Percentiles rank a stretch among this genome's conserved stretches.
These are phyloP conservation scores for Wallacemonas sp. DNA, from an alignment of 208 protist genomes.

Conservation along the genomic window DNA sequence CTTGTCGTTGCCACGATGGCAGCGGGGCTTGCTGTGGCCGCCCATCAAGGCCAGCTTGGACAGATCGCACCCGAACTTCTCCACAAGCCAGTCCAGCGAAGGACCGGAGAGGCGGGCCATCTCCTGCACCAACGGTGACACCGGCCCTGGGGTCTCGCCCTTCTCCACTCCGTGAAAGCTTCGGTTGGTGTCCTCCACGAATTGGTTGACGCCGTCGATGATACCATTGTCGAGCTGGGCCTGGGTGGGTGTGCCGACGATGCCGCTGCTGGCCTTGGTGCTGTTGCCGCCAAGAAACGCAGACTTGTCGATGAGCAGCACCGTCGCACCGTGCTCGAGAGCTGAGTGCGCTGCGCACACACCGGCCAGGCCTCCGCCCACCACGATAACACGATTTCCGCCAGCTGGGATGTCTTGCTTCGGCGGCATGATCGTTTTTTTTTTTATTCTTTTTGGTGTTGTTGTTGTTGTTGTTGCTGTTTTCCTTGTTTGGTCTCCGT, in stretches of 20 bases:
- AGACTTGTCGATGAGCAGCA: conserved; percentile 90
- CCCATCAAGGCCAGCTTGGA: conserved; percentile 67
- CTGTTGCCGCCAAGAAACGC: conserved; percentile 79
- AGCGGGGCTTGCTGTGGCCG: conserved; percentile 81
- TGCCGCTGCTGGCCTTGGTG: conserved; percentile 93
- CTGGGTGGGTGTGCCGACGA: conserved; percentile 81
- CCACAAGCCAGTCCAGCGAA: conserved; percentile 70
- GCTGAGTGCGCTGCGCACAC: conserved; percentile 50
- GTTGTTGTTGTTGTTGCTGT: background rate
- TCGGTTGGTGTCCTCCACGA: conserved; percentile 56
- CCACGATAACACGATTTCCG: conserved; percentile 47
- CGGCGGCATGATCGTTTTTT: background rate
- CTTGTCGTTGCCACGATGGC: conserved; percentile 73
- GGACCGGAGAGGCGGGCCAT: conserved; percentile 60
- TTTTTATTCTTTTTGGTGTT: background rate
- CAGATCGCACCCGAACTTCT: conserved; percentile 79
- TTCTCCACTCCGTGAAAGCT: conserved; percentile 47
- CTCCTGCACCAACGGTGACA: conserved; percentile 50
- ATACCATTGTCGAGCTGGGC: conserved; percentile 62
- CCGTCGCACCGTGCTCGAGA: conserved; percentile 55
- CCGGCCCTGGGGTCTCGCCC: conserved; percentile 26
- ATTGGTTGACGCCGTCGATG: conserved; percentile 62
- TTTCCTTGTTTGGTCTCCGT: too few relatives aligned
- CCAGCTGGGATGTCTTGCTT: conserved; percentile 14
- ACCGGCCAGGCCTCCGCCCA: conserved; percentile 71